These are phyloP conservation scores for Linum trigynum DNA, from an alignment of 345 rosid species.

Conservation along the genomic window DNA sequence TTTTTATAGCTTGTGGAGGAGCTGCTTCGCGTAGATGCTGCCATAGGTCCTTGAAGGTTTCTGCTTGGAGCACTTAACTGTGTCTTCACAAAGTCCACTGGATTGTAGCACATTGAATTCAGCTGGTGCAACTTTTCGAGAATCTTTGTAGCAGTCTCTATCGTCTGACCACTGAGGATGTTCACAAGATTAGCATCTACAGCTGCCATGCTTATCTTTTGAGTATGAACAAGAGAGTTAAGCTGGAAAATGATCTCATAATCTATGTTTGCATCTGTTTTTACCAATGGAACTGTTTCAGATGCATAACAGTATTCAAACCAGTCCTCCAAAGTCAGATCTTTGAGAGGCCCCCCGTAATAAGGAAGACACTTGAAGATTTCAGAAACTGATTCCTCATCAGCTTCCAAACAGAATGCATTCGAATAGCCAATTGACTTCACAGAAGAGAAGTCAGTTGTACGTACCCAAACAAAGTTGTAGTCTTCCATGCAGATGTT, in stretches of 20 bases:
- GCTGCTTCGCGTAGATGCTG: conserved; percentile 28
- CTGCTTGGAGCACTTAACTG: conserved; percentile 30
- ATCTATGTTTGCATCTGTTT: conserved; percentile 34
- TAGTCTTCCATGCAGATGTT: conserved; percentile 72
- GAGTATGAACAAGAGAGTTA: conserved; percentile 69
- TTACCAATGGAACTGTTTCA: conserved; percentile 59
- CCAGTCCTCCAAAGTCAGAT: conserved; percentile 32
- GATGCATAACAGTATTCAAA: conserved; percentile 34
- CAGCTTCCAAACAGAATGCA: conserved; percentile 53
- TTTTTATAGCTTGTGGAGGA: conserved; percentile 28
- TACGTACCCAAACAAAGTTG: conserved; percentile 76
- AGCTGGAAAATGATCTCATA: conserved; percentile 73
- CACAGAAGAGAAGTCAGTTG: conserved; percentile 55
- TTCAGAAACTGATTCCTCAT: conserved; percentile 33
- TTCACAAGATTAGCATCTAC: conserved; percentile 35
- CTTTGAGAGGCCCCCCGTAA: conserved; percentile 31
- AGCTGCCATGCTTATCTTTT: conserved; percentile 59
- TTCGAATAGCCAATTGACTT: conserved; percentile 65
- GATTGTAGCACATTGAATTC: conserved; percentile 53
- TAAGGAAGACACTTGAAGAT: conserved; percentile 44
- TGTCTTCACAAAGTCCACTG: conserved; percentile 39
- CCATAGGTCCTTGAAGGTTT: conserved; percentile 29
- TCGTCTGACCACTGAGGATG: conserved; percentile 29
- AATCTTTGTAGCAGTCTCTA: conserved; percentile 42
- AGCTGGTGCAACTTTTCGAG: conserved; percentile 66